Conservation (phyloP, 2,329 filamentous ascomycete genomes). For the Ascochyta viciae-villosae region DNA sequence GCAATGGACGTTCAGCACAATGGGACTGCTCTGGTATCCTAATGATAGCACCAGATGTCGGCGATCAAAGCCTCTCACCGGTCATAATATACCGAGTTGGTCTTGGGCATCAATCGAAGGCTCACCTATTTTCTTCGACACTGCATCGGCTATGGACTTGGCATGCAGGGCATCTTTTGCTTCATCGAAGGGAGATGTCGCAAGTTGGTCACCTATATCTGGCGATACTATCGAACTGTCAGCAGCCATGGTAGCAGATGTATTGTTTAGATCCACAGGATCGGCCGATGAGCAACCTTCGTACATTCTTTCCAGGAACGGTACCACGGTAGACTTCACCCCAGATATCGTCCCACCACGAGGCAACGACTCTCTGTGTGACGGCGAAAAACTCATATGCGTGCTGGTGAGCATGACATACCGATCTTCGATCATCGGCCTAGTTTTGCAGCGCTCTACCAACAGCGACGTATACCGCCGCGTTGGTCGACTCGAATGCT, state of each 20-base stretch:
- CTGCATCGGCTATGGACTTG: conserved; percentile 46
- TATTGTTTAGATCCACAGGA: conserved; percentile 25
- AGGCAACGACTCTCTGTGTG: conserved; percentile 34
- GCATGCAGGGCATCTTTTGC: conserved; percentile 42
- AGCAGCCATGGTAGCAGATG: conserved; percentile 46
- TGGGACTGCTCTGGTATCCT: conserved; percentile 47
- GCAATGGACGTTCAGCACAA: conserved; percentile 46
- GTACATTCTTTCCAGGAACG: conserved; percentile 37
- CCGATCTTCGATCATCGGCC: conserved; percentile 43
- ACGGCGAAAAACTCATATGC: conserved; percentile 42
- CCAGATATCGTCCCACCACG: conserved; percentile 40
- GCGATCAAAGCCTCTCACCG: conserved; percentile 27
- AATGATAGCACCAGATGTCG: conserved; percentile 37
- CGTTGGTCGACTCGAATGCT: conserved; percentile 47
- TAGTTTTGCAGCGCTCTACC: conserved; percentile 36
- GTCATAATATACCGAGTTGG: conserved; percentile 43
- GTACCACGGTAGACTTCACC: conserved; percentile 41
- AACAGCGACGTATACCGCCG: conserved; percentile 37
- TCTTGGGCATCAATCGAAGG: conserved; percentile 48
- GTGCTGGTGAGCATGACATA: conserved; percentile 48
- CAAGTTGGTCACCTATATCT: conserved; percentile 40
- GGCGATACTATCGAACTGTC: conserved; percentile 40
- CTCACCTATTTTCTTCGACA: conserved; percentile 47
- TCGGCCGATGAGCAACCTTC: conserved; percentile 19
- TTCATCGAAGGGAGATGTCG: conserved; percentile 26